Conservation (phyloP, 768 basidiomycete species). For the Favolaschia claudopus region DNA sequence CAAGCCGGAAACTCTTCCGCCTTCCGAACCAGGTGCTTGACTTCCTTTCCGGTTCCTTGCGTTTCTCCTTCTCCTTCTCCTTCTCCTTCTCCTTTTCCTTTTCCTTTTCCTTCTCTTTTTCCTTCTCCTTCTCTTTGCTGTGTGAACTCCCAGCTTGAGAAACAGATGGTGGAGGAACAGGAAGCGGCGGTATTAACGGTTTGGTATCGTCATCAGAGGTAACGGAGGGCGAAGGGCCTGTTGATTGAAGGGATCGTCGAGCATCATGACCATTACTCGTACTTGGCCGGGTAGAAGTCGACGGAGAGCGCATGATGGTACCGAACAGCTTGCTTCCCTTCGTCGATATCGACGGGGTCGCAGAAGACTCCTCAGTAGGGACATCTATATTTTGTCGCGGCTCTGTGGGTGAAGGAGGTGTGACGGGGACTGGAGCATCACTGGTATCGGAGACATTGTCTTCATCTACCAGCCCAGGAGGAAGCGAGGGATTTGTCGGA, state of each 20-base stretch:
- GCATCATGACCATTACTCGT: constrained; percentile 32
- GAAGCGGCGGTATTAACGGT: constrained; percentile 12
- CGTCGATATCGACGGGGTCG: constrained; percentile 7
- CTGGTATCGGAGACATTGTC: constrained; percentile 36
- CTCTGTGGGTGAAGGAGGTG: constrained; percentile 30
- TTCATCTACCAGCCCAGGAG: constrained; percentile 38
- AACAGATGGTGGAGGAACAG: constrained; percentile 37
- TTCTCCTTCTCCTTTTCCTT: constrained; percentile 41
- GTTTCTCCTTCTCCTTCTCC: constrained; percentile 41
- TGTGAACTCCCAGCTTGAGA: constrained; percentile 24
- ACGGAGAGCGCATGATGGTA: constrained; percentile 43
- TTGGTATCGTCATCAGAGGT: constrained; percentile 18
- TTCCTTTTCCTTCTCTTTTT: constrained; percentile 41
- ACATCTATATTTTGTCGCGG: constrained; percentile 14
- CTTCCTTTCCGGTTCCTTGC: constrained; percentile 51
- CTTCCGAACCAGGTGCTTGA: constrained; percentile 58
- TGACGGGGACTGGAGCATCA: constrained; percentile 33
- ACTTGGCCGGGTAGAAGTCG: constrained; percentile 33
- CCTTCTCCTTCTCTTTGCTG: constrained; percentile 47
- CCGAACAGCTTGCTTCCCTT: constrained; percentile 37
- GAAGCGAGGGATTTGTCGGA: constrained; percentile 30
- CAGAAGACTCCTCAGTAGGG: constrained; percentile 10
- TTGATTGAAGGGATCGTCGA: constrained; percentile 34
- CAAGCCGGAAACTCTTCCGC: constrained; percentile 55
- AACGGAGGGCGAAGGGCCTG: constrained; percentile 8